Conservation (phyloP, 2,329 filamentous ascomycete species). For the Alternaria sp. region DNA sequence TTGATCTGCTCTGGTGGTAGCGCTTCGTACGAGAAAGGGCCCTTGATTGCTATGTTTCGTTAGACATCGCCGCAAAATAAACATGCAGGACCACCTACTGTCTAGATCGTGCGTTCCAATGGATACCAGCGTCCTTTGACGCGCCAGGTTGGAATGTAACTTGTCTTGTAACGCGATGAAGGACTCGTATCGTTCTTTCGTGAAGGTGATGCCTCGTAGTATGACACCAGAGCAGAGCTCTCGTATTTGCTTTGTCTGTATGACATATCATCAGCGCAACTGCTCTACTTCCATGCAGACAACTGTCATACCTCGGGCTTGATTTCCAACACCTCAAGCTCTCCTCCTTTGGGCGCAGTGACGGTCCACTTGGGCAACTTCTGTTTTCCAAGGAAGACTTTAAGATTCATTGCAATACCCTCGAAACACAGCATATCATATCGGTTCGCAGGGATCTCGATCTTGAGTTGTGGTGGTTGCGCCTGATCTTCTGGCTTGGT, state of each 20-base stretch:
- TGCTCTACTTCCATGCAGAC: neutral
- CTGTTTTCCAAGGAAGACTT: slow-evolving; percentile 85
- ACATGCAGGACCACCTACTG: slow-evolving; percentile 52
- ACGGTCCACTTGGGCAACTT: slow-evolving; percentile 81
- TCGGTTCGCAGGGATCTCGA: slow-evolving; percentile 95
- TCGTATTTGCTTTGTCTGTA: slow-evolving; percentile 75
- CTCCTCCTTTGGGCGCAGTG: slow-evolving; percentile 73
- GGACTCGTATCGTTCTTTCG: slow-evolving; percentile 88
- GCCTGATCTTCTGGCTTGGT: slow-evolving; percentile 59
- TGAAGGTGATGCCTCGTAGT: slow-evolving; percentile 89
- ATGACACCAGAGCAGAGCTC: slow-evolving; percentile 91
- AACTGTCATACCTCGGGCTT: slow-evolving; percentile 64
- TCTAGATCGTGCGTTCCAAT: slow-evolving; percentile 98
- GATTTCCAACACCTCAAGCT: slow-evolving; percentile 83
- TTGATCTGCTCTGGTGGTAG: slow-evolving; percentile 89
- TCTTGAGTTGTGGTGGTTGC: slow-evolving; percentile 92
- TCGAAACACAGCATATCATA: slow-evolving; percentile 97
- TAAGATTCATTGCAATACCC: slow-evolving; percentile 93
- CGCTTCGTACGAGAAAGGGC: slow-evolving; percentile 96
- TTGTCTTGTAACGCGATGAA: slow-evolving; percentile 99
- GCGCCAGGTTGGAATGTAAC: slow-evolving; percentile 92
- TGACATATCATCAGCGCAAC: neutral
- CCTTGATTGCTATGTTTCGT: slow-evolving; percentile 69
- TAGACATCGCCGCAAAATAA: slow-evolving; percentile 13
- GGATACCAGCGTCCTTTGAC: slow-evolving; percentile 91